Evolutionary conservation across 305 asterid genomes (phyloP), one percentile per base, ranked within the genome.

Genomic region (Plantago lanceolata): DNA sequence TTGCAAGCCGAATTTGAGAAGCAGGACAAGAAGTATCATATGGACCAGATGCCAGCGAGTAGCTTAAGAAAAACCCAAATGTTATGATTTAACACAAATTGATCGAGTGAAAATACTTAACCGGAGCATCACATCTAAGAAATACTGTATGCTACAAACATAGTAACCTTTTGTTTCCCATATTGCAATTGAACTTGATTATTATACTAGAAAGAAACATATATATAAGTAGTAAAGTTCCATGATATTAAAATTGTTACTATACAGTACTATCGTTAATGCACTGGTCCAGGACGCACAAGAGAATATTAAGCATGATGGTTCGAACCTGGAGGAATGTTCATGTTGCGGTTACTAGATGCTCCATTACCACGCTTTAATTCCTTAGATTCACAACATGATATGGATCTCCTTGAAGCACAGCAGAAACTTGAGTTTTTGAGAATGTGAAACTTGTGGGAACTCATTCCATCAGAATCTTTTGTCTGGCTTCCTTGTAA

Each of bases 391-490:
- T 56, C 61, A 19, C 45, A 56, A 2, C 56, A 21, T 24, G 28
- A 24, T 56, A 76, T 69, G 67, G 76, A 80, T 73, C 92, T 80
- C 56, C 93, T 79, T 5, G 97, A 86, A 72, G 85, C 88, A 73
- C 95, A 90, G 64, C 90, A 93, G 77, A 88, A 93, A 75, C 97
- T 90, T 20, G 90, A 68, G 71, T 82, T 90, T 40, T 86, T 81
- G 31, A 93, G 89, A 73, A 90, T 80, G 31, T 84, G 97, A 67
- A 93, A 90, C 64, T 84, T 84, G 43, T 84, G 97, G 64, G 88
- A 73, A 67, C 26, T 63, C 61, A 80, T 84, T 53, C 76, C 85
- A 63, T 76, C 79, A 1, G 88, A 73, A 55, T 84, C 86, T 69
- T 84, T 82, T 24, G 72, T 53, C 37, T 73, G 83, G 53, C 79